phyloP scores from a whole-genome alignment of 73 alveolate species.

The Breviolum minutum region DNA sequence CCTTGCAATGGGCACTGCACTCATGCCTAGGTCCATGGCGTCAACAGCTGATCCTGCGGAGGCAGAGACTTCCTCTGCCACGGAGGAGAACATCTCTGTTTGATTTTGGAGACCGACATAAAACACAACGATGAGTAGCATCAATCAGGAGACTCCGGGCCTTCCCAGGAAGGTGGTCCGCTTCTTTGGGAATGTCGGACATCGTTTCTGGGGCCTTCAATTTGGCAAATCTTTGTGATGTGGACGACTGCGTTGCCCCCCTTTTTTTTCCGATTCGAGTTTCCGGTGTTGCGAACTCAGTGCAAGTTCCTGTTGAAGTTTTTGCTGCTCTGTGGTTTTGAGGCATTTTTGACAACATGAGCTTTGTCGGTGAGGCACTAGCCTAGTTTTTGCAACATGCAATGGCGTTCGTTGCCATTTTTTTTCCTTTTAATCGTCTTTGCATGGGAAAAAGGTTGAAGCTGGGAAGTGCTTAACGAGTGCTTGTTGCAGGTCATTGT shows the following conservation, averaged over 20 bases:
- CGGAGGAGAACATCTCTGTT: neutral
- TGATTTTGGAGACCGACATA: neutral
- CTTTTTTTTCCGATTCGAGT: neutral
- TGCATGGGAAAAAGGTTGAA: too few species aligned
- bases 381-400: neutral
- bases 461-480: too few species aligned
- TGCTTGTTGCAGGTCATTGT: constrained; percentile 46
- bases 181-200: constrained; percentile 83
- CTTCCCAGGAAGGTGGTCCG: constrained; percentile 49
- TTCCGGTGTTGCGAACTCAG: neutral
- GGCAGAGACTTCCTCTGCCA: constrained; percentile 27
- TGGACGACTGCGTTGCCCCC: neutral
- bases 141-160: constrained; percentile 43
- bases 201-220: neutral
- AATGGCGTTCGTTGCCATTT: too few species aligned
- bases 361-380: constrained; percentile 89
- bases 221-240: neutral
- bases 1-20: too few species aligned
- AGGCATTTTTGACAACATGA: constrained; percentile 91
- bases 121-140: neutral
- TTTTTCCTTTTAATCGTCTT: too few species aligned
- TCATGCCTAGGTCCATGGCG: neutral
- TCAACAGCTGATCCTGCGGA: neutral
- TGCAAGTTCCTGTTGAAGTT: neutral
- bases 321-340: neutral